phyloP scores from a whole-genome alignment of 1,284 basidiomycete genomes.

The Boletellus deceptivus region DNA sequence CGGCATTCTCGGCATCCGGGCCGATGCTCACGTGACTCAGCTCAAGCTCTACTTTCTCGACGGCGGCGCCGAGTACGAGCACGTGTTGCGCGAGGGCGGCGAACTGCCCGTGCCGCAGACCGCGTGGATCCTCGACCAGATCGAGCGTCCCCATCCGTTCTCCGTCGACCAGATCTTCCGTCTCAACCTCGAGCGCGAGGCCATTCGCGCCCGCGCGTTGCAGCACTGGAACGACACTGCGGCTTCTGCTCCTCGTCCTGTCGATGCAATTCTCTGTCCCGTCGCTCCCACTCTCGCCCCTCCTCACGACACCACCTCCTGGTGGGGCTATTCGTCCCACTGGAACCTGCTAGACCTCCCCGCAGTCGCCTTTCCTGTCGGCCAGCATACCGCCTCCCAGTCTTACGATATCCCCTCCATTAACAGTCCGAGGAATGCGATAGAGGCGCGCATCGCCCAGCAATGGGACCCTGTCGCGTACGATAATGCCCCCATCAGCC shows the following conservation, averaged over 20 bases:
- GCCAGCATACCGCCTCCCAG: conserved; percentile 20
- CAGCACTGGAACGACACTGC: conserved; percentile 53
- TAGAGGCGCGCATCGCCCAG: conserved; percentile 38
- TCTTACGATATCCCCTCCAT: background rate
- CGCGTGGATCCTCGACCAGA: conserved; percentile 47
- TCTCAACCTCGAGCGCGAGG: conserved; percentile 45
- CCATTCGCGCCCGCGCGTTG: conserved; percentile 42
- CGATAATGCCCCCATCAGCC: conserved; percentile 43
- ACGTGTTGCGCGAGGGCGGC: conserved; percentile 35
- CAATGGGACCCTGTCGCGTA: conserved; percentile 47
- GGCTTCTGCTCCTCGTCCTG: conserved; percentile 44
- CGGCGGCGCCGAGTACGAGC: conserved; percentile 46
- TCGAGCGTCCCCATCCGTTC: conserved; percentile 37
- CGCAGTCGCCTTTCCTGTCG: conserved; percentile 51
- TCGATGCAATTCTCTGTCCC: conserved; percentile 56
- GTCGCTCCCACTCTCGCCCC: conserved; percentile 51
- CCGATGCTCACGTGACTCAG: conserved; percentile 22
- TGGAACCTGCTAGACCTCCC: conserved; percentile 61
- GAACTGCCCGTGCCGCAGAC: conserved; percentile 45
- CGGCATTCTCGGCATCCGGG: too few species aligned
- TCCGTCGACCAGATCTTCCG: conserved; percentile 42
- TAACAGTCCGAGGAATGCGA: conserved; percentile 36
- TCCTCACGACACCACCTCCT: conserved; percentile 48
- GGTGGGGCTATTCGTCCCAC: conserved; percentile 53
- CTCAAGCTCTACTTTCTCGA: conserved; percentile 49